phyloP scores from a whole-genome alignment of 2,329 filamentous ascomycete species.

The Ploettnerulaceae sp. region DNA sequence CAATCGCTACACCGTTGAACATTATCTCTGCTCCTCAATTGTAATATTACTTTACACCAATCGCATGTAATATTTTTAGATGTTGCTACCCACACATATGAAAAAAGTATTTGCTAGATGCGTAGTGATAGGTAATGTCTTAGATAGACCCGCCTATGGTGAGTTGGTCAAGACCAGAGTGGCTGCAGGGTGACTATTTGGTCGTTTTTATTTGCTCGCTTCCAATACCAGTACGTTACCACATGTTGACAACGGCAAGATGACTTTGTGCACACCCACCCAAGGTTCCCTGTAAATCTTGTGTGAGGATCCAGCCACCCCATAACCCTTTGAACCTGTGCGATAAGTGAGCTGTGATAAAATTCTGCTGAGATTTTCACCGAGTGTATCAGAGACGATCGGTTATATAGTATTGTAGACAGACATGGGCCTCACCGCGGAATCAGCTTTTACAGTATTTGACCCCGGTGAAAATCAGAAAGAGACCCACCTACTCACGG shows the following conservation, averaged over 20 bases:
- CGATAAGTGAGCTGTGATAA: no score
- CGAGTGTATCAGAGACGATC: no score
- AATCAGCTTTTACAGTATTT: no score
- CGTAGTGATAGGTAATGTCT: constrained; percentile 1
- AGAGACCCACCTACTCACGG: constrained; percentile 1
- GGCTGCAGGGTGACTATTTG: background rate
- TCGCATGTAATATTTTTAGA: background rate
- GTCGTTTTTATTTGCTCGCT: constrained; percentile 2
- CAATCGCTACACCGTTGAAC: background rate
- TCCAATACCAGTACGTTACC: background rate
- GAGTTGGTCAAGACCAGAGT: background rate
- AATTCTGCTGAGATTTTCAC: no score
- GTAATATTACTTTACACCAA: constrained; percentile 7
- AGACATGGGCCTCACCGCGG: no score
- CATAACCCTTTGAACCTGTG: no score
- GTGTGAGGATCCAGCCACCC: no score
- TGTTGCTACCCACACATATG: background rate
- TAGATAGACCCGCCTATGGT: background rate
- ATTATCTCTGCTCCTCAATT: constrained; percentile 5
- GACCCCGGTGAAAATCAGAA: constrained; percentile 6
- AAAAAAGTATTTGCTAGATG: background rate
- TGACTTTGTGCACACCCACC: background rate
- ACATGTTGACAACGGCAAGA: background rate
- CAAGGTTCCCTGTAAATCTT: background rate
- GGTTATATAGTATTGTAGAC: no score